Percentiles rank a stretch among this genome's conserved stretches.
Evolutionary conservation across 768 basidiomycete genomes (phyloP).

Genomic region (Kwoniella dejecticola): DNA sequence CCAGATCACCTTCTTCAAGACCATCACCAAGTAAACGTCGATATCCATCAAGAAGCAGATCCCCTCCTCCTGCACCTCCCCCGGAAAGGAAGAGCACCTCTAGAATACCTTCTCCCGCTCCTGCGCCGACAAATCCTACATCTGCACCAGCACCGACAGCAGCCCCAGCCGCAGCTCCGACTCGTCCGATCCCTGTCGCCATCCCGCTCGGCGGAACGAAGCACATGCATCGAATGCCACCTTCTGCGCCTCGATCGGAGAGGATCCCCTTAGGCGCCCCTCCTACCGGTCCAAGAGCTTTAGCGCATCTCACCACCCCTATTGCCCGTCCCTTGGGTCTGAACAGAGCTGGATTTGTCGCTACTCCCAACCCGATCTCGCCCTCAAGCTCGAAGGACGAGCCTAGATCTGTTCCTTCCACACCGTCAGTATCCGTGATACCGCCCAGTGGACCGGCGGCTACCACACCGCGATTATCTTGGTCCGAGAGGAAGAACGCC

Average conservation of each 20-base stretch:
- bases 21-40: conserved; percentile 13
- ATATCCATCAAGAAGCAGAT: conserved; percentile 4
- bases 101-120: not conserved
- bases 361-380: not conserved
- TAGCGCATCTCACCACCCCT: conserved; percentile 21
- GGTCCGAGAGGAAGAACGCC: conserved; percentile 34
- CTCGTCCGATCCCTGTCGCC: conserved; percentile 2
- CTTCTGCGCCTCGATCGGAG: conserved; percentile 37
- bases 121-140: conserved; percentile 1
- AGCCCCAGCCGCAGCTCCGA: not conserved
- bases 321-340: conserved; percentile 10
- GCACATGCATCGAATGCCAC: conserved; percentile 24
- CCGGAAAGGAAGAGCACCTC: conserved; percentile 6
- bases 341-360: not conserved
- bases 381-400: conserved; percentile 1
- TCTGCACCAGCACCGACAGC: not conserved
- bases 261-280: conserved; percentile 25
- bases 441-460: not conserved
- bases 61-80: conserved; percentile 12
- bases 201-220: not conserved
- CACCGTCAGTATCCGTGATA: not conserved
- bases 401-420: not conserved
- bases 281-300: conserved; percentile 31
- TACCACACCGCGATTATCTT: conserved; percentile 30
- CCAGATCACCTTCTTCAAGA: conserved; percentile 15